Conservation (phyloP, 495 filamentous ascomycete genomes). For the Tuber brumale region DNA sequence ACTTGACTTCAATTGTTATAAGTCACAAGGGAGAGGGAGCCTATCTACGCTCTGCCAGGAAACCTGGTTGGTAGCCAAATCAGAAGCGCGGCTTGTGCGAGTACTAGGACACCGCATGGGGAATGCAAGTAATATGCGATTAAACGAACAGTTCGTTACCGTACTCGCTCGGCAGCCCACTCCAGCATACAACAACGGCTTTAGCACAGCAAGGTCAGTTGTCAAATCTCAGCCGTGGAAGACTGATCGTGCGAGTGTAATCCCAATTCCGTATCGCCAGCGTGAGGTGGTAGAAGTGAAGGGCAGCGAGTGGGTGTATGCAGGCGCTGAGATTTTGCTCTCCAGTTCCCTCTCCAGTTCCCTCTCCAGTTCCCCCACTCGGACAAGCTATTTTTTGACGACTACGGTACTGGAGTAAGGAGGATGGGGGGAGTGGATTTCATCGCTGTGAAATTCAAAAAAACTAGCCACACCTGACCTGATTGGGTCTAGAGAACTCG, state of each 20-base stretch:
- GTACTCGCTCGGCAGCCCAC: conserved; percentile 1
- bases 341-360: background rate
- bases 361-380: background rate
- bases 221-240: background rate
- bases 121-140: background rate
- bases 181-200: background rate
- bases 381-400: background rate
- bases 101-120: background rate
- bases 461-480: conserved; percentile 27
- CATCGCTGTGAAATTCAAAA: background rate
- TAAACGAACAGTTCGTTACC: background rate
- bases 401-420: background rate
- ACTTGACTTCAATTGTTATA: background rate
- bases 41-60: background rate
- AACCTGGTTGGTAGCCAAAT: background rate
- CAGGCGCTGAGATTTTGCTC: background rate
- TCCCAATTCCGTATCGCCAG: background rate
- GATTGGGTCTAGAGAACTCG: conserved; percentile 24
- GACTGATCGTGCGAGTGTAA: background rate
- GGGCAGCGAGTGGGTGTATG: background rate
- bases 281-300: background rate
- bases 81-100: background rate
- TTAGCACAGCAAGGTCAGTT: background rate
- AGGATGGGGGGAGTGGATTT: background rate
- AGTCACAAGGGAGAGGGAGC: background rate